phyloP scores from a whole-genome alignment of 257 asterid species.

The Rauvolfia tetraphylla region DNA sequence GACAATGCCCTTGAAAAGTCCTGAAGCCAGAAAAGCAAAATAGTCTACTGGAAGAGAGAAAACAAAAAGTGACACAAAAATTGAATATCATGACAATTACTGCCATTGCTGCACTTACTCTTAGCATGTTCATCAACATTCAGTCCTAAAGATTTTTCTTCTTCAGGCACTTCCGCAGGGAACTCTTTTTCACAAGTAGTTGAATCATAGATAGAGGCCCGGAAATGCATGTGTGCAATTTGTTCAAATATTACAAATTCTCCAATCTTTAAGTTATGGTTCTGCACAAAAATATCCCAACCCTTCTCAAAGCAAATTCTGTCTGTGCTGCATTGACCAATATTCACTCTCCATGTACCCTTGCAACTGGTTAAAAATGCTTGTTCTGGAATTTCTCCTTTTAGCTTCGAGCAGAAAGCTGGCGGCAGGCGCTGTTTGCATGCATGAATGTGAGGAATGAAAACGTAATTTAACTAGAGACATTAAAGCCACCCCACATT shows the following conservation, averaged over 20 bases:
- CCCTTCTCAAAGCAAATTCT: constrained; percentile 14
- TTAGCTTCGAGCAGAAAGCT: constrained; percentile 9
- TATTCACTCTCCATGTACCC: constrained; percentile 21
- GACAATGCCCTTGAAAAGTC: neutral
- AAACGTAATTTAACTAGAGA: neutral
- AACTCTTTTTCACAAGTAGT: constrained; percentile 24
- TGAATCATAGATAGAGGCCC: constrained; percentile 15
- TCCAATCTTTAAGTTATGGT: constrained; percentile 20
- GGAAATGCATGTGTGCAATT: constrained; percentile 15
- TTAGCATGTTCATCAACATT: neutral
- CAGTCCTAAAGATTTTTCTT: neutral
- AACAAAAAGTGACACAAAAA: neutral
- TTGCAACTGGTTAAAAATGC: constrained; percentile 13
- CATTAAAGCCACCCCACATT: neutral
- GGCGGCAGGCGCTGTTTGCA: constrained; percentile 17
- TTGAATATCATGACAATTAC: neutral
- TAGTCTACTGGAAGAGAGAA: neutral
- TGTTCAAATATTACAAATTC: constrained; percentile 28
- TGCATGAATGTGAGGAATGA: neutral
- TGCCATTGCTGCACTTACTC: neutral
- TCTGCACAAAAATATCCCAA: constrained; percentile 26
- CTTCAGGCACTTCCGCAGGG: neutral
- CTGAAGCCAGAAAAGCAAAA: neutral
- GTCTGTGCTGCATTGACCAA: neutral
- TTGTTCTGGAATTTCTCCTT: constrained; percentile 4